phyloP scores from a whole-genome alignment of 257 asterid species.

The Solanum pimpinellifolium region DNA sequence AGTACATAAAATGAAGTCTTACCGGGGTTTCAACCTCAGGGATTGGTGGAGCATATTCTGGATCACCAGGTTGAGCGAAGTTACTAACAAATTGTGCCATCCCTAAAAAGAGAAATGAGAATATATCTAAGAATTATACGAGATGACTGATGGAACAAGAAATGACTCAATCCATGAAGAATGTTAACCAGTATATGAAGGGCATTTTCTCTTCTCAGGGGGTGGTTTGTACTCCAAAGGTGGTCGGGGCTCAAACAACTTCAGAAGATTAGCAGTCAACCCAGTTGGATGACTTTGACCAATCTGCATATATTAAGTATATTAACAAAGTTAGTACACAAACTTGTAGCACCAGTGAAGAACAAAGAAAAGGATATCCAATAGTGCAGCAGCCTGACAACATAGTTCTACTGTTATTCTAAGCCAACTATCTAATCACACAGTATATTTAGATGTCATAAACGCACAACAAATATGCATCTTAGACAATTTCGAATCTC shows the following conservation, averaged over 20 bases:
- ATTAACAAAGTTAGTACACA: neutral
- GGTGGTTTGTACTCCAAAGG: constrained; percentile 93
- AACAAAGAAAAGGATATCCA: neutral
- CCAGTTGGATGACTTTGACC: constrained; percentile 99
- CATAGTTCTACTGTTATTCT: neutral
- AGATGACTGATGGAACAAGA: neutral
- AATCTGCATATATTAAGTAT: constrained; percentile 34
- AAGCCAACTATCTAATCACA: neutral
- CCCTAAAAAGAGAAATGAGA: constrained; percentile 29
- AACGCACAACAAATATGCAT: neutral
- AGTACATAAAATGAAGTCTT: constrained; percentile 13
- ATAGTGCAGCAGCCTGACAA: neutral
- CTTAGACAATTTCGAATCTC: neutral
- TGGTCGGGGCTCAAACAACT: constrained; percentile 88
- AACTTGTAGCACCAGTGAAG: neutral
- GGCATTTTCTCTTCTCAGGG: constrained; percentile 92
- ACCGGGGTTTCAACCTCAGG: constrained; percentile 88
- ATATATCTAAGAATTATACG: neutral
- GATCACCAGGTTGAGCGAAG: constrained; percentile 85
- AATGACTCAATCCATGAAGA: neutral
- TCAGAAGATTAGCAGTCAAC: constrained; percentile 69
- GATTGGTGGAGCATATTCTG: constrained; percentile 77
- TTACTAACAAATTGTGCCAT: constrained; percentile 64
- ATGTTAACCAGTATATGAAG: constrained; percentile 58
- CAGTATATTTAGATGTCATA: neutral